Evolutionary conservation across 139 green algal species (phyloP).

Genomic region (Asterochloris erici): DNA sequence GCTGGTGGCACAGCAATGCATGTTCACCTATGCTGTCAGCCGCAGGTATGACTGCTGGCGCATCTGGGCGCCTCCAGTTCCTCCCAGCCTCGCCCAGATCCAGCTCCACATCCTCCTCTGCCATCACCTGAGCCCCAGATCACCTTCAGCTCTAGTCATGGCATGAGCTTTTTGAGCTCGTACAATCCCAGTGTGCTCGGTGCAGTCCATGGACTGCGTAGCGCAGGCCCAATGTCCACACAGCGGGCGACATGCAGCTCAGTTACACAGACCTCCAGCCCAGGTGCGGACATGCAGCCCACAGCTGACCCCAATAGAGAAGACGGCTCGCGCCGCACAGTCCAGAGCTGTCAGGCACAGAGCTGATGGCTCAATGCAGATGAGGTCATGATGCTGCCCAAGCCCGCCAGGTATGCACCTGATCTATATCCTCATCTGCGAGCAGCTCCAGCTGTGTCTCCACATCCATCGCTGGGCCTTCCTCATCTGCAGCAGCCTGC

Average conservation of each 20-base stretch:
- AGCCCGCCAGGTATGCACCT: conserved; percentile 7
- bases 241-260: no score
- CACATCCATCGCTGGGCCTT: conserved; percentile 1
- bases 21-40: conserved; percentile 42
- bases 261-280: no score
- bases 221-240: no score
- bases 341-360: no score
- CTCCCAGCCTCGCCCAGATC: conserved; percentile 72
- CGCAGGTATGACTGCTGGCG: conserved; percentile 37
- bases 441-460: conserved; percentile 5
- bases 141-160: not conserved
- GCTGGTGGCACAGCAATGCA: not conserved
- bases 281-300: no score
- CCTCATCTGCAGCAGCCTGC: not conserved
- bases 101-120: conserved; percentile 31
- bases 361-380: no score
- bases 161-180: no score
- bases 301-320: no score
- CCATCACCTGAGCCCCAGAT: not conserved
- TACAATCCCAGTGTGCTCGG: no score
- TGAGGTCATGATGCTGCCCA: no score
- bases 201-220: no score
- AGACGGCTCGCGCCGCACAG: no score
- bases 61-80: conserved; percentile 69
- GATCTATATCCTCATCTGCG: conserved; percentile 19